Evolutionary conservation across 176 grass and related monocot genomes (phyloP).

Genomic region (Oropetium thomaeum): DNA sequence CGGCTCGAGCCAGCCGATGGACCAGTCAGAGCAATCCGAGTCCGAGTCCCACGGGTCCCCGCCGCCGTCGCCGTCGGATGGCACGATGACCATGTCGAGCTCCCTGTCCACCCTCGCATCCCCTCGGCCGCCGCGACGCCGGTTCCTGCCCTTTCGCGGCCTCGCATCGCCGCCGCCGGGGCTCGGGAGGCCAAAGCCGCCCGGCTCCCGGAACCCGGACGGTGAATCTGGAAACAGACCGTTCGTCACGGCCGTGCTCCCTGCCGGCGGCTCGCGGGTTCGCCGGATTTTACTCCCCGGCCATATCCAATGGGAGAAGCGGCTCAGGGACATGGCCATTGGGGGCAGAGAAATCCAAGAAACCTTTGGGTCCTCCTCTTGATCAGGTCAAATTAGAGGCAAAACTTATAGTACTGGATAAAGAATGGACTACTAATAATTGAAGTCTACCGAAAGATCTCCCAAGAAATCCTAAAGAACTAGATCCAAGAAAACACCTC

Average conservation of each 20-base stretch:
- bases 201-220: constrained; percentile 54
- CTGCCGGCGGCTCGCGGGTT: background rate
- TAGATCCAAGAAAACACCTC: constrained; percentile 29
- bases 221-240: constrained; percentile 46
- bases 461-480: background rate
- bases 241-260: background rate
- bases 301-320: constrained; percentile 58
- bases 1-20: constrained; percentile 75
- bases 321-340: constrained; percentile 54
- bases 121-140: constrained; percentile 2
- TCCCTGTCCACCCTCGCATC: constrained; percentile 43
- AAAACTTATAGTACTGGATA: constrained; percentile 11
- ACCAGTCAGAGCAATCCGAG: constrained; percentile 76
- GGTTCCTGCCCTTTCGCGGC: constrained; percentile 37
- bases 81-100: constrained; percentile 76
- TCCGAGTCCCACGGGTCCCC: constrained; percentile 50
- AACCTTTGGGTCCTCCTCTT: background rate
- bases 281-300: constrained; percentile 20
- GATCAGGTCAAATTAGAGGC: background rate
- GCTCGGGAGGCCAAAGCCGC: constrained; percentile 13
- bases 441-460: background rate
- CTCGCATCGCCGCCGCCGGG: background rate
- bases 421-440: background rate
- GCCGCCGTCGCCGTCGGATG: constrained; percentile 44
- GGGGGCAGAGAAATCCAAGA: background rate